These are phyloP conservation scores for Apiospora marii DNA, from an alignment of 2,329 filamentous ascomycete species.

Conservation along the genomic window DNA sequence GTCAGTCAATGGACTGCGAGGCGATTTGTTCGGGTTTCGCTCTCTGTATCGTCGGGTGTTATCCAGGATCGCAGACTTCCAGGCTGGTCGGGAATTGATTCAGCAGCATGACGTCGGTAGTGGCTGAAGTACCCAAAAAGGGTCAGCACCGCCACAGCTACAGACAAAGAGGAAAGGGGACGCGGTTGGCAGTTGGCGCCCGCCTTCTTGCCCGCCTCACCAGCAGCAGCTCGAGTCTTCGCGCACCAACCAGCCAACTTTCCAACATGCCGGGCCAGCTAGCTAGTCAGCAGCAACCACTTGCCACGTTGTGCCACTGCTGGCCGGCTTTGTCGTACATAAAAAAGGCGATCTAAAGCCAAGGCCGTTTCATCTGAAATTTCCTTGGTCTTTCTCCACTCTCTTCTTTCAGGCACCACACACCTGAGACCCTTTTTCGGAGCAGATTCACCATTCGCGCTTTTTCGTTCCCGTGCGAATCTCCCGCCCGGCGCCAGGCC, in stretches of 20 bases:
- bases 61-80: background rate
- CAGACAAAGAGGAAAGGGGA: background rate
- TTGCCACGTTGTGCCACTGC: background rate
- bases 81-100: background rate
- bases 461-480: background rate
- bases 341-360: conserved; percentile 1
- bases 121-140: background rate
- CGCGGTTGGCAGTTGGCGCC: no score
- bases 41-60: background rate
- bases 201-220: background rate
- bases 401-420: background rate
- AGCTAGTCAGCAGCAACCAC: background rate
- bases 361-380: conserved; percentile 14
- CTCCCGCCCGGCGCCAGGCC: background rate
- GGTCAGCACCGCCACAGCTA: background rate
- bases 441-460: background rate
- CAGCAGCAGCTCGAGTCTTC: background rate
- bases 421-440: background rate
- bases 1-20: background rate
- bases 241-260: background rate
- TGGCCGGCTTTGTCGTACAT: no score
- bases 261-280: background rate
- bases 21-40: background rate
- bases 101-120: background rate
- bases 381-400: background rate